These are phyloP conservation scores for Sphagnum magellanicum DNA, from an alignment of 228 moss, liverwort and hornwort species.

Conservation along the genomic window DNA sequence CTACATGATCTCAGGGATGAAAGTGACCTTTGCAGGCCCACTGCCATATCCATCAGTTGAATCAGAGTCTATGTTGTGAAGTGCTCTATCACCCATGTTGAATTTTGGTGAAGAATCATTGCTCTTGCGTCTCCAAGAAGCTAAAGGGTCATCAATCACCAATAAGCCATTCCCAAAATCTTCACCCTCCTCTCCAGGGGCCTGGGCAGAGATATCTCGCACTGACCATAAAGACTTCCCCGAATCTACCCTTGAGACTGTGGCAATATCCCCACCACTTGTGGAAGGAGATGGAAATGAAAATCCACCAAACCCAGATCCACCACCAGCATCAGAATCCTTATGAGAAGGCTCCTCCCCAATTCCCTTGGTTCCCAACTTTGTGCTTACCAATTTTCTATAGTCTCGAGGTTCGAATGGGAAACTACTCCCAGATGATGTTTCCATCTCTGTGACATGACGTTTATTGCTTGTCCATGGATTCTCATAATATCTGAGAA, in stretches of 20 bases:
- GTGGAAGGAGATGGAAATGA: slow-evolving; percentile 57
- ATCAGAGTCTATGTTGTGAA: slow-evolving; percentile 41
- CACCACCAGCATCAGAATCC: slow-evolving; percentile 37
- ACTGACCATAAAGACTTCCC: slow-evolving; percentile 56
- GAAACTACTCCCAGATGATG: slow-evolving; percentile 20
- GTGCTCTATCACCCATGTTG: slow-evolving; percentile 36
- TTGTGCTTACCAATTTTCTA: slow-evolving; percentile 29
- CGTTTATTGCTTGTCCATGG: slow-evolving; percentile 31
- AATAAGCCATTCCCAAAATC: slow-evolving; percentile 43
- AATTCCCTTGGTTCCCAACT: slow-evolving; percentile 39
- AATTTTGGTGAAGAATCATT: slow-evolving; percentile 52
- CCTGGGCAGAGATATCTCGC: slow-evolving; percentile 35
- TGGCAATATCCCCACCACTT: slow-evolving; percentile 45
- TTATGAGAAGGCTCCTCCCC: slow-evolving; percentile 30
- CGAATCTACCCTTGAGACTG: slow-evolving; percentile 51
- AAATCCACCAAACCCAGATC: slow-evolving; percentile 57
- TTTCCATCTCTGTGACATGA: slow-evolving; percentile 30
- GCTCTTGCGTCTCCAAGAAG: slow-evolving; percentile 61
- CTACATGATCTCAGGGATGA: not conserved
- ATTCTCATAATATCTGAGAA: slow-evolving; percentile 44
- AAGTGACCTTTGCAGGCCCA: slow-evolving; percentile 7
- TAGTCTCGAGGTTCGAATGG: not conserved
- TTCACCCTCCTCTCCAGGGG: slow-evolving; percentile 40
- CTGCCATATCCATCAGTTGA: slow-evolving; percentile 43
- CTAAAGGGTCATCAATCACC: slow-evolving; percentile 56